These are phyloP conservation scores for Agastache rugosa DNA, from an alignment of 257 asterid species.

Conservation along the genomic window DNA sequence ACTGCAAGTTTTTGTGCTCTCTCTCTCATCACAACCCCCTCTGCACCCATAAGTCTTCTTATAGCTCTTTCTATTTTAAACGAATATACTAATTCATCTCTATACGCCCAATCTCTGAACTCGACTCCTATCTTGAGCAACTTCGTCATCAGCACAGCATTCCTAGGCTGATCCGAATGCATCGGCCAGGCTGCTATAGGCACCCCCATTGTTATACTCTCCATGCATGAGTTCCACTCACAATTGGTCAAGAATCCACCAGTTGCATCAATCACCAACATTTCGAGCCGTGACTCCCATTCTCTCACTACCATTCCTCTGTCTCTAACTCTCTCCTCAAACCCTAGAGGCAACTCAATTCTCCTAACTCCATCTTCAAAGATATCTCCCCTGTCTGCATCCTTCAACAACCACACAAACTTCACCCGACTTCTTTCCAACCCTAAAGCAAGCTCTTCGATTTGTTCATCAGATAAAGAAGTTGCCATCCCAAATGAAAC, in stretches of 20 bases:
- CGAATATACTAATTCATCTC: background rate
- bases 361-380: conserved; percentile 25
- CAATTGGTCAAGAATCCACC: conserved; percentile 17
- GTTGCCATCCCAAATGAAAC: conserved; percentile 44
- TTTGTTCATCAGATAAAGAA: conserved; percentile 33
- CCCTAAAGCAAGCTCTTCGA: conserved; percentile 44
- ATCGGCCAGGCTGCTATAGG: conserved; percentile 12
- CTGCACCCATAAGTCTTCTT: background rate
- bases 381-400: conserved; percentile 49
- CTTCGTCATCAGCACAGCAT: background rate
- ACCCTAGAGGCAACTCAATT: conserved; percentile 36
- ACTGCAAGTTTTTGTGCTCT: background rate
- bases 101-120: conserved; percentile 1
- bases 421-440: conserved; percentile 39
- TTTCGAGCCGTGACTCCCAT: conserved; percentile 51
- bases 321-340: conserved; percentile 34
- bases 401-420: conserved; percentile 50
- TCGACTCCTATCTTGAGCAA: background rate
- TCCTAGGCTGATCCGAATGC: conserved; percentile 19
- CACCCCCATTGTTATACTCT: background rate
- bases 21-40: conserved; percentile 10
- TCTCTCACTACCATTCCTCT: conserved; percentile 43
- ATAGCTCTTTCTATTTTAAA: background rate
- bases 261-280: background rate
- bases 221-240: conserved; percentile 30